phyloP scores from a whole-genome alignment of 2,329 filamentous ascomycete genomes.

The Zasmidium citrigriseum region DNA sequence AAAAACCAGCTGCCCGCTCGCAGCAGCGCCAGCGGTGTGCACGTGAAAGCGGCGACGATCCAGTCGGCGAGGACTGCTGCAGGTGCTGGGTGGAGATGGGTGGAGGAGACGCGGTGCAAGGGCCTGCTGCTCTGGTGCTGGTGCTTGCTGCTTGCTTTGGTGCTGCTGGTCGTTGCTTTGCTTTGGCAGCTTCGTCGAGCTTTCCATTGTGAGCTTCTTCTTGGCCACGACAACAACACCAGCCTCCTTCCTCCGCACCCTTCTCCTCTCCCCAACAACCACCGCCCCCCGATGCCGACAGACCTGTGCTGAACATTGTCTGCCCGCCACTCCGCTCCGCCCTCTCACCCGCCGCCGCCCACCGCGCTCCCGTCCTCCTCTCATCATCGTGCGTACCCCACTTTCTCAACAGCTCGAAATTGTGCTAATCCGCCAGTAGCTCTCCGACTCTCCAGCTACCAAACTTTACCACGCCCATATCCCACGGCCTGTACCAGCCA shows the following conservation, averaged over 20 bases:
- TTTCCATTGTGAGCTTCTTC: too few relatives aligned
- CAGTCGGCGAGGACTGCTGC: neutral
- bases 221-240: too few relatives aligned
- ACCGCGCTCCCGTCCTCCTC: neutral
- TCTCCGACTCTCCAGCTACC: neutral
- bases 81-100: neutral
- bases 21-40: neutral
- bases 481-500: neutral
- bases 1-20: neutral
- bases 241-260: neutral
- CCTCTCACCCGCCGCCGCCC: neutral
- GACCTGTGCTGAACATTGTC: too few relatives aligned
- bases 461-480: neutral
- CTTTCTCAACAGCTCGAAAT: slow-evolving; percentile 4
- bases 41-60: neutral
- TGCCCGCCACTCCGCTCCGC: neutral
- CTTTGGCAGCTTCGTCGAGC: too few relatives aligned
- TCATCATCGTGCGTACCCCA: neutral
- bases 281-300: neutral
- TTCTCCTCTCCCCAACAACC: slow-evolving; percentile 4
- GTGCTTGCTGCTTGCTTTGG: too few relatives aligned
- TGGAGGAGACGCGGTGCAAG: neutral
- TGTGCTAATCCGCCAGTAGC: slow-evolving; percentile 1
- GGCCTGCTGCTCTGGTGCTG: too few relatives aligned
- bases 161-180: too few relatives aligned